Base-by-base conservation (phyloP, 2,329 filamentous ascomycete species). In the Apiospora phragmitis region DNA sequence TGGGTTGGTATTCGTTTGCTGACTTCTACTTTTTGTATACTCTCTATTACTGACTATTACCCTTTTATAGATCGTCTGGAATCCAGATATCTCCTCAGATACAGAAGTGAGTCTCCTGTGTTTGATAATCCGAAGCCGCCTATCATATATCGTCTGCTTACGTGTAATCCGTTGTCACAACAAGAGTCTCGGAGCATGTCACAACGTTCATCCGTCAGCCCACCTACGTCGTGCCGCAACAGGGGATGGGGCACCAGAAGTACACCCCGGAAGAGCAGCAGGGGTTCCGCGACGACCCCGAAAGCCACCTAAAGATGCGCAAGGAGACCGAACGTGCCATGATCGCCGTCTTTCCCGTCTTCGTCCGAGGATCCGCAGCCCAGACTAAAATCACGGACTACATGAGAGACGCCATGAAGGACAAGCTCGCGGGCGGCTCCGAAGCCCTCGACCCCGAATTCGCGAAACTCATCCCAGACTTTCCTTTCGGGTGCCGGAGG, bases 271-370 rank as follows among this genome's bases (percentile, higher is more conserved):
- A 77, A 49, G 81, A 84, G 45, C 83, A 80, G 72, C 72, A 80
- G 69, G 77, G 73, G 16, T 85, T 85, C 75, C 75, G 74, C 3
- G 76, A 82, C 41, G 80, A 85, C 71, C 82, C 83, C 1, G 78
- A 81, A 59, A 79, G 81, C 67, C 80, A 82, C 70, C 78, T 84
- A 32, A 74, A 79, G 62, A 85, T 83, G 76, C 79, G 84, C 47
- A 81, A 84, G 75, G 75, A 78, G 43, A 81, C 85, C 59, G 83
- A 85, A 73, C 79, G 80, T 16, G 81, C 81, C 69, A 81, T 84
- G 68, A 85, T 85, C 75, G 77, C 76, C 21, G 72, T 82, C 2
- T 85, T 85, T 73, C 79, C 76, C 71, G 82, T 84, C 76, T 85
- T 82, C 71, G 77, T 81, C 49, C 79, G 83, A 69, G 82, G 80